Conservation (phyloP, 306 rosid species). For the Dicorynia guianensis region DNA sequence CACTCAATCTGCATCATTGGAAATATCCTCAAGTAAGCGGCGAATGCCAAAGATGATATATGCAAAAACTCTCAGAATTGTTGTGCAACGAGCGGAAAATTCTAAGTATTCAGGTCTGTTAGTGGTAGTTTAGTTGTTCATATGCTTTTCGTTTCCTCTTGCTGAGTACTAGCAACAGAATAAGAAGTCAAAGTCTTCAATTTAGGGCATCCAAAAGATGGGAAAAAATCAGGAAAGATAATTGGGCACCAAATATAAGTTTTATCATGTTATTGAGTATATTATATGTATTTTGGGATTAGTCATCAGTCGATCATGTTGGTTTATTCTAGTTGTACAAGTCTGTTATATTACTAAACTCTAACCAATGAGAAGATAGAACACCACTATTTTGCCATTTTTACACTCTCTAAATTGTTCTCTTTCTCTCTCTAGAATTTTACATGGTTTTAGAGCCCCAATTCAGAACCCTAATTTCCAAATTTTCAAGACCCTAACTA, state of each 20-base stretch:
- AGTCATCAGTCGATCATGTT: too few species aligned
- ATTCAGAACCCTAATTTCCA: too few species aligned
- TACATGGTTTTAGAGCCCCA: too few species aligned
- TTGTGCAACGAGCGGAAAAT: slow-evolving; percentile 82
- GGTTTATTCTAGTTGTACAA: too few species aligned
- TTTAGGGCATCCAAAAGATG: slow-evolving; percentile 6
- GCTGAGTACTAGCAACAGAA: slow-evolving; percentile 9
- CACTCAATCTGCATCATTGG: slow-evolving; percentile 71
- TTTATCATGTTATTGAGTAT: too few species aligned
- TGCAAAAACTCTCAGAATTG: slow-evolving; percentile 82
- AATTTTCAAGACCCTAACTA: too few species aligned
- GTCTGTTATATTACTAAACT: too few species aligned
- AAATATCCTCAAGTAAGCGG: slow-evolving; percentile 79
- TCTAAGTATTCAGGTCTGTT: slow-evolving; percentile 72
- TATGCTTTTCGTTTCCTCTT: neutral
- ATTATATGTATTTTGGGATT: too few species aligned
- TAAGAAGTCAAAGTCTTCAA: slow-evolving; percentile 14
- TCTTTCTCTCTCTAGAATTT: too few species aligned
- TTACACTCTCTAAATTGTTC: too few species aligned
- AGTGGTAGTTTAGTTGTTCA: slow-evolving; percentile 27
- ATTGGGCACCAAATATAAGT: slow-evolving; percentile 6
- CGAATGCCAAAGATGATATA: slow-evolving; percentile 69
- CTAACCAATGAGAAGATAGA: too few species aligned
- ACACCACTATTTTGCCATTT: too few species aligned
- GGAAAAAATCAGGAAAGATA: slow-evolving; percentile 6